Conservation (phyloP, 1,284 basidiomycete genomes). For the Schizopora paradoxa region DNA sequence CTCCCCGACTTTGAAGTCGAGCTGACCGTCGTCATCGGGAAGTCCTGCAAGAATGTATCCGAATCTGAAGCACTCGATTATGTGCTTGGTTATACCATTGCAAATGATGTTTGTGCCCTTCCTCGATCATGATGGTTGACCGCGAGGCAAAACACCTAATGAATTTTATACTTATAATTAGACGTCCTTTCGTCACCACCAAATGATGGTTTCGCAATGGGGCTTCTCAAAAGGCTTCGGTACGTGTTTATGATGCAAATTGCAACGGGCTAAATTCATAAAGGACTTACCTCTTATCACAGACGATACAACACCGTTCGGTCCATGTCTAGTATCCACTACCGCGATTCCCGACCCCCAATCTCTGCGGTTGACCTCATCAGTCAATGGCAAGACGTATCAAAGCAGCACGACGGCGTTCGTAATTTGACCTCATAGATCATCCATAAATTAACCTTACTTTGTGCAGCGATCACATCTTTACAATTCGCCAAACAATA, state of each 20-base stretch:
- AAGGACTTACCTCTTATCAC: no score
- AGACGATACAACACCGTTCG: conserved; percentile 75
- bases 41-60: conserved; percentile 69
- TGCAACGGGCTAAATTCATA: not conserved
- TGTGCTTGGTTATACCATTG: conserved; percentile 75
- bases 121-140: not conserved
- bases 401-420: conserved; percentile 75
- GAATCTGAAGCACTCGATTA: conserved; percentile 76
- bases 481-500: conserved; percentile 65
- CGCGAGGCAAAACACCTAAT: no score
- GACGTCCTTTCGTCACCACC: conserved; percentile 77
- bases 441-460: not conserved
- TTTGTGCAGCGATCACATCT: conserved; percentile 63
- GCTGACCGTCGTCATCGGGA: conserved; percentile 80
- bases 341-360: conserved; percentile 66
- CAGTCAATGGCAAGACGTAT: conserved; percentile 61
- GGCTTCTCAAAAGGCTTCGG: conserved; percentile 81
- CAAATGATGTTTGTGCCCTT: conserved; percentile 51
- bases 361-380: conserved; percentile 55
- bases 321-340: conserved; percentile 70
- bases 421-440: conserved; percentile 20
- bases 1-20: conserved; percentile 88
- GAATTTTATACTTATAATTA: conserved; percentile 27
- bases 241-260: conserved; percentile 28
- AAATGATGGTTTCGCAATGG: conserved; percentile 75